Evolutionary conservation across 2,329 filamentous ascomycete species (phyloP).

Genomic region (Cladosporium oxysporum): DNA sequence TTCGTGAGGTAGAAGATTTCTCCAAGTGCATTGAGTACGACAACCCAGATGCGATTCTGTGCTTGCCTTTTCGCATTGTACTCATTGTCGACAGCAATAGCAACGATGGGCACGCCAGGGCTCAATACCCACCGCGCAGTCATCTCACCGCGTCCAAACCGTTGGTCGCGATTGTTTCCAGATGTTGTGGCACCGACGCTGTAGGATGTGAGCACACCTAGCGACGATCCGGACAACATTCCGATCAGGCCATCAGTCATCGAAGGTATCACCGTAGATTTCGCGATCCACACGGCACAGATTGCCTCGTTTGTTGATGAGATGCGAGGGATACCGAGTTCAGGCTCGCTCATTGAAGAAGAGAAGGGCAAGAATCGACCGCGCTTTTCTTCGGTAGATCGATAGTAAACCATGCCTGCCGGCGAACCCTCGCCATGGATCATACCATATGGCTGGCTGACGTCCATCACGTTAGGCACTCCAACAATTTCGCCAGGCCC

Average conservation of each 20-base stretch:
- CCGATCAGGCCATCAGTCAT: conserved; percentile 77
- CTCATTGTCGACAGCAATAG: conserved; percentile 78
- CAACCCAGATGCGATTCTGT: conserved; percentile 79
- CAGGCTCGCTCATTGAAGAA: conserved; percentile 60
- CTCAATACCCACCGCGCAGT: conserved; percentile 88
- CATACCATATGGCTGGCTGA: conserved; percentile 82
- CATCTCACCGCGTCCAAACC: conserved; percentile 71
- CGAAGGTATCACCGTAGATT: conserved; percentile 69
- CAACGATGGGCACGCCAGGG: conserved; percentile 88
- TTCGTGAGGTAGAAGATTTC: conserved; percentile 85
- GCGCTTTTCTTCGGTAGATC: conserved; percentile 70
- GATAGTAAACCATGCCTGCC: conserved; percentile 77
- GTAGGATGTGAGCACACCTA: conserved; percentile 81
- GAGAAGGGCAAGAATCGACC: conserved; percentile 72
- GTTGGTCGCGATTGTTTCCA: conserved; percentile 61
- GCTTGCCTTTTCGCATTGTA: conserved; percentile 71
- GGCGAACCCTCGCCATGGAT: conserved; percentile 84
- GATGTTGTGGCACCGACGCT: conserved; percentile 54
- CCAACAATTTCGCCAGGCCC: conserved; percentile 75
- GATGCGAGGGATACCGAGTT: conserved; percentile 75
- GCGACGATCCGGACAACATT: conserved; percentile 79
- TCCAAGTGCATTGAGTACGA: conserved; percentile 88
- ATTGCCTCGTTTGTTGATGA: conserved; percentile 70
- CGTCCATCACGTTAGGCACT: conserved; percentile 83
- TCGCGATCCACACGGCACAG: conserved; percentile 86